A percentile compares a stretch with the other conserved stretches of the same genome.
phyloP scores from a whole-genome alignment of 768 basidiomycete genomes.

The Boletus vinaceobasis region DNA sequence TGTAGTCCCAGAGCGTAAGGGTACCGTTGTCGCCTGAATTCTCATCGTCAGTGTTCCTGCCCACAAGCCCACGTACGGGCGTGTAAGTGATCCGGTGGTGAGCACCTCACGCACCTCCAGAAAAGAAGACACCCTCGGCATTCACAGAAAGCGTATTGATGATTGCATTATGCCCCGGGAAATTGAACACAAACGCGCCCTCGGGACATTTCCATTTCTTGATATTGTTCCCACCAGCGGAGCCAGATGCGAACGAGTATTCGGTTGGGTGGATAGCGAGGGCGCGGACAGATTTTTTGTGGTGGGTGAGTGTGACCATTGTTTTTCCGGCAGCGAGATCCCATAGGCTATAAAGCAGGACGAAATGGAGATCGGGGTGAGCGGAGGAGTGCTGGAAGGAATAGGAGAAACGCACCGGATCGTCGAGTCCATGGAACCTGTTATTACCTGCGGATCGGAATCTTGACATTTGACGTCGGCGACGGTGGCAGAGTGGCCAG shows the following conservation, averaged over 20 bases:
- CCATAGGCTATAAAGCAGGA: conserved; percentile 63
- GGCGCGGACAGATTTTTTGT: conserved; percentile 96
- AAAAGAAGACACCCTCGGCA: conserved; percentile 94
- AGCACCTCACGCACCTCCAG: conserved; percentile 59
- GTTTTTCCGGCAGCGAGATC: conserved; percentile 98
- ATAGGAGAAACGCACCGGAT: conserved; percentile 54
- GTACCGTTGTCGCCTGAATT: conserved; percentile 83
- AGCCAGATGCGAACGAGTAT: conserved; percentile 93
- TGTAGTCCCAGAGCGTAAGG: conserved; percentile 90
- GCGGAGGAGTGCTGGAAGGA: no score
- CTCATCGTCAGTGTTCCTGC: background rate
- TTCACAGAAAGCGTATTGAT: conserved; percentile 96
- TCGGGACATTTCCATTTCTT: conserved; percentile 99
- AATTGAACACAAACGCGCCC: conserved; percentile 94
- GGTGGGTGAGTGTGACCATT: conserved; percentile 95
- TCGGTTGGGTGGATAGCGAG: conserved; percentile 95
- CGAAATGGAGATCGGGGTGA: background rate
- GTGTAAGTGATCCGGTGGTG: background rate
- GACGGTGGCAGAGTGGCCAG: conserved; percentile 93
- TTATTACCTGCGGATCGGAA: conserved; percentile 96
- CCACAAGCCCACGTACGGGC: background rate
- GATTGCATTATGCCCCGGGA: conserved; percentile 93
- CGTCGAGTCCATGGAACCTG: conserved; percentile 97
- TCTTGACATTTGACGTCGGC: conserved; percentile 96
- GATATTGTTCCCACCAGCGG: conserved; percentile 98